These are phyloP conservation scores for Plasmodium yoelii DNA, from an alignment of 169 alveolate genomes.

Conservation along the genomic window DNA sequence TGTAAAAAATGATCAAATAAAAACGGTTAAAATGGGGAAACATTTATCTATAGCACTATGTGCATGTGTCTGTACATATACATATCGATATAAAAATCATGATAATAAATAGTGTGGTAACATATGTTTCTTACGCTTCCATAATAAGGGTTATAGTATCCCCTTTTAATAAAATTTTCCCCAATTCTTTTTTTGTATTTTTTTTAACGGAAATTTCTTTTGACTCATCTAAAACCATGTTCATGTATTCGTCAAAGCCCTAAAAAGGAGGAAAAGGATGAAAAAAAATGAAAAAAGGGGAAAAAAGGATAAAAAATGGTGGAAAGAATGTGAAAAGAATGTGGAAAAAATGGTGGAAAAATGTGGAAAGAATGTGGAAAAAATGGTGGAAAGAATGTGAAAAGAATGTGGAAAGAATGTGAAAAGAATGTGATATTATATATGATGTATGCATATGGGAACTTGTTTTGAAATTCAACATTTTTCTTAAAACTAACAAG, in stretches of 20 bases:
- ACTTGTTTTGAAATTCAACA: background rate
- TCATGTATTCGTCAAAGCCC: conserved; percentile 98
- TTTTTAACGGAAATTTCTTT: conserved; percentile 92
- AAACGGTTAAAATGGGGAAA: background rate
- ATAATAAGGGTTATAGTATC: conserved; percentile 94
- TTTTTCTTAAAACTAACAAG: conserved; percentile 81
- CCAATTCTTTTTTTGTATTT: conserved; percentile 89
- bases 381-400: too few species aligned
- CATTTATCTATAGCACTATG: background rate
- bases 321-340: too few species aligned
- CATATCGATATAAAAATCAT: background rate
- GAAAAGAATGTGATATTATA: too few species aligned
- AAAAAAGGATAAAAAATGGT: background rate
- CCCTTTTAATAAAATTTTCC: conserved; percentile 94
- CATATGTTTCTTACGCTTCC: conserved; percentile 79
- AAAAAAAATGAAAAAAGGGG: background rate
- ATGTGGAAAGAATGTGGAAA: background rate
- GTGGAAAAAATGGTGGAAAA: too few species aligned
- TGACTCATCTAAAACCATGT: conserved; percentile 95
- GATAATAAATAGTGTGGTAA: background rate
- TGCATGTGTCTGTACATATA: background rate
- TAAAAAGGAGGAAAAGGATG: conserved; percentile 45
- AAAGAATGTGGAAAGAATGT: too few species aligned
- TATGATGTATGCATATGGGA: background rate
- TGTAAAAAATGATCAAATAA: background rate